Evolutionary conservation across 768 basidiomycete species (phyloP).

Genomic region (Asterophora parasitica): DNA sequence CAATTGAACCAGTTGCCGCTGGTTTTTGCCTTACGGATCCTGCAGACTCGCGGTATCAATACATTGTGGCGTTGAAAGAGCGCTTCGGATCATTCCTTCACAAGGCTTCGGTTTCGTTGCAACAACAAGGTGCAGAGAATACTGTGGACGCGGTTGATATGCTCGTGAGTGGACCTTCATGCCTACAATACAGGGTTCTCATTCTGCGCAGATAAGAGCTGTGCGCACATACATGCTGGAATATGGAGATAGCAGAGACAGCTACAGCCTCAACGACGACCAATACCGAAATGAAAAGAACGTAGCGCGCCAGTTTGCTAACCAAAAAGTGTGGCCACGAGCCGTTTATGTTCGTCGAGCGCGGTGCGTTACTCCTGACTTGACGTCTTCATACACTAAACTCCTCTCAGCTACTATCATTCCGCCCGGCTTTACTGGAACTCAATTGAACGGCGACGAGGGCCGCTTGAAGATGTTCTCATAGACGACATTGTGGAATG

Average conservation of each 20-base stretch:
- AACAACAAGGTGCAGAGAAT: slow-evolving; percentile 73
- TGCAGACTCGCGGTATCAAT: slow-evolving; percentile 59
- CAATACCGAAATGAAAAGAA: slow-evolving; percentile 57
- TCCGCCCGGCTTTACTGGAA: slow-evolving; percentile 69
- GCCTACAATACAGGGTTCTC: not conserved
- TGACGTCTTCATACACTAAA: slow-evolving; percentile 1
- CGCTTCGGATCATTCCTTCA: slow-evolving; percentile 72
- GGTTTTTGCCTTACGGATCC: slow-evolving; percentile 67
- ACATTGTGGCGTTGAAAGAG: slow-evolving; percentile 48
- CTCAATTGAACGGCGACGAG: slow-evolving; percentile 61
- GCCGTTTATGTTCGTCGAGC: slow-evolving; percentile 64
- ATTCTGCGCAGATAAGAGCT: slow-evolving; percentile 47
- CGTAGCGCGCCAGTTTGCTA: slow-evolving; percentile 61
- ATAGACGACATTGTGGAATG: slow-evolving; percentile 72
- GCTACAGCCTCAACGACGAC: slow-evolving; percentile 54
- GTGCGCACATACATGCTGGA: slow-evolving; percentile 71
- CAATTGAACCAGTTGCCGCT: slow-evolving; percentile 53
- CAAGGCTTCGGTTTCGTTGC: slow-evolving; percentile 59
- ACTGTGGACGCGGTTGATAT: slow-evolving; percentile 77
- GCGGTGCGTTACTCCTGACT: slow-evolving; percentile 32
- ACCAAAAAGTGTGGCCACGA: slow-evolving; percentile 76
- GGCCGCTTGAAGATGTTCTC: slow-evolving; percentile 52
- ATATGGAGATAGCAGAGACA: slow-evolving; percentile 71
- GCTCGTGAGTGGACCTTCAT: slow-evolving; percentile 40
- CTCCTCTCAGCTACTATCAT: slow-evolving; percentile 49